phyloP scores from a whole-genome alignment of 352 stramenopile genomes.

The Pythium volutum region DNA sequence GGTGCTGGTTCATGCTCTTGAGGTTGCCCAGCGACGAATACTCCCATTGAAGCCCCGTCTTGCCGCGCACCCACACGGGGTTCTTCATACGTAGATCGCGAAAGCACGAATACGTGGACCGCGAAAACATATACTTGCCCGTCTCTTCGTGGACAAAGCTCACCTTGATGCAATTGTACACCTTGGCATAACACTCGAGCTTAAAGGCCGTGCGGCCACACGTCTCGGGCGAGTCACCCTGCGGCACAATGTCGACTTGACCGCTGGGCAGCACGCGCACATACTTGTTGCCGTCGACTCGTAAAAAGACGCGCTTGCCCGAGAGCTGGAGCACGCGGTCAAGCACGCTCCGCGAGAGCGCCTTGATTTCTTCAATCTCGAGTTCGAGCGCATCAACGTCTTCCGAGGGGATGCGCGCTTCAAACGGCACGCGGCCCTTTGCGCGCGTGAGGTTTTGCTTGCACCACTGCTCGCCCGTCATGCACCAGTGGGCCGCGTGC shows the following conservation, averaged over 20 bases:
- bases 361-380: constrained; percentile 78
- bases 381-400: constrained; percentile 69
- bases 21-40: constrained; percentile 79
- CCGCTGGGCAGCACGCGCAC: constrained; percentile 47
- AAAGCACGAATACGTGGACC: constrained; percentile 84
- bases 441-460: constrained; percentile 82
- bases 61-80: constrained; percentile 47
- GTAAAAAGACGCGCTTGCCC: constrained; percentile 54
- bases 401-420: constrained; percentile 66
- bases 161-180: constrained; percentile 87
- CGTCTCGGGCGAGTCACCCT: constrained; percentile 37
- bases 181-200: constrained; percentile 72
- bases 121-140: constrained; percentile 78
- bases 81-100: constrained; percentile 83
- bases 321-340: constrained; percentile 66
- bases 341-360: constrained; percentile 58
- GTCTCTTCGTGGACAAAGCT: constrained; percentile 73
- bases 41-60: constrained; percentile 72
- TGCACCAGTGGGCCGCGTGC: constrained; percentile 85
- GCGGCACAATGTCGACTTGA: constrained; percentile 51
- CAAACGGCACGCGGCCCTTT: constrained; percentile 72
- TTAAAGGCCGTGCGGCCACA: constrained; percentile 67
- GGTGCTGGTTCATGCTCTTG: constrained; percentile 89
- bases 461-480: constrained; percentile 88
- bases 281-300: constrained; percentile 72